These are phyloP conservation scores for Colletotrichum sublineola DNA, from an alignment of 2,329 filamentous ascomycete genomes.

Conservation along the genomic window DNA sequence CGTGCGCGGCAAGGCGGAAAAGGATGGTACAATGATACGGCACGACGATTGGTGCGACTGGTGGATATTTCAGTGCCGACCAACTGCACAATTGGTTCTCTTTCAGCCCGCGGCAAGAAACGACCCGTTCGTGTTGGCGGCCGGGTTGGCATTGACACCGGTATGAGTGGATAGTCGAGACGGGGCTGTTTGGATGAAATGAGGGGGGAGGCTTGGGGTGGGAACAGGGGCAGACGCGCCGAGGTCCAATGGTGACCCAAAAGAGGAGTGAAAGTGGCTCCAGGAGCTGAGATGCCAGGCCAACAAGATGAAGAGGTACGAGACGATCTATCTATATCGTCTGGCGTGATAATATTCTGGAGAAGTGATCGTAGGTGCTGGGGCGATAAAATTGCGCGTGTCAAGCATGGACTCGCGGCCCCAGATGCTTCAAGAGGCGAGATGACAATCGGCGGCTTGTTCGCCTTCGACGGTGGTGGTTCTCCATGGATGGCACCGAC, in stretches of 20 bases:
- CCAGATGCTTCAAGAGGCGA: constrained; percentile 25
- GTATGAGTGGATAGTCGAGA: constrained; percentile 3
- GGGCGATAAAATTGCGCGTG: constrained; percentile 21
- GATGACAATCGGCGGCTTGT: constrained; percentile 35
- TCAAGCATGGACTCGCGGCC: constrained; percentile 26
- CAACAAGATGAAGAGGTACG: constrained; percentile 25
- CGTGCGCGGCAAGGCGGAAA: constrained; percentile 11
- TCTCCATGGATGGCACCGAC: constrained; percentile 23
- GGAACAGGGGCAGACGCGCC: constrained; percentile 17
- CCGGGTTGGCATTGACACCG: not conserved
- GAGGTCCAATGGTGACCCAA: constrained; percentile 17
- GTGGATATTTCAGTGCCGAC: constrained; percentile 32
- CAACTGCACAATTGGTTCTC: constrained; percentile 8
- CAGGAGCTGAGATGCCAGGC: constrained; percentile 8
- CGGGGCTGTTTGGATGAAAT: constrained; percentile 10
- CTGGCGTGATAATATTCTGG: not conserved
- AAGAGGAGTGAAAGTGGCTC: constrained; percentile 17
- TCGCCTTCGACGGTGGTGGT: constrained; percentile 3
- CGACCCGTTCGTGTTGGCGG: not conserved
- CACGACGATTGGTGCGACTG: constrained; percentile 31
- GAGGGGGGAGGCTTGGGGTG: constrained; percentile 16
- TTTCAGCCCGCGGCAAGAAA: not conserved
- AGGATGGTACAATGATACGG: constrained; percentile 2
- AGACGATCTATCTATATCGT: constrained; percentile 24
- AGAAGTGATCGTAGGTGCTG: not conserved